Base-by-base conservation (phyloP, 768 basidiomycete genomes). In the Mycena rebaudengoi region DNA sequence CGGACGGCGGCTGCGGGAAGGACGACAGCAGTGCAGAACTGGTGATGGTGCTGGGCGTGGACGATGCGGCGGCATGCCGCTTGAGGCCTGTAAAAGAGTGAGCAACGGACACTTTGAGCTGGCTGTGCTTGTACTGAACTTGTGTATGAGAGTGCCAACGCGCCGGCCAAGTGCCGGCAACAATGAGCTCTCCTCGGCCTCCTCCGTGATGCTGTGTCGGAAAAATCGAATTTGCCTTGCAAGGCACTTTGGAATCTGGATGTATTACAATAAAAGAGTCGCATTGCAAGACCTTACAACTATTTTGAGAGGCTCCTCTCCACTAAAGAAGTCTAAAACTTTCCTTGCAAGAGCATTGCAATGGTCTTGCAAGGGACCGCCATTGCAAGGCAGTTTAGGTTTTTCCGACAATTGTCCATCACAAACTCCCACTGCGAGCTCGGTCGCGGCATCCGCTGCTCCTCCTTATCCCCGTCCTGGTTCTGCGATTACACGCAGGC, bases 351-450 rank as follows among this genome's bases (percentile, higher is more conserved):
- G n/a, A n/a, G n/a, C n/a, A n/a, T n/a, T n/a, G n/a, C n/a, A n/a
- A n/a, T n/a, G n/a, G n/a, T n/a, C n/a, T n/a, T n/a, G n/a, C n/a
- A n/a, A n/a, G n/a, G n/a, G n/a, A n/a, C n/a, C n/a, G n/a, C n/a
- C n/a, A n/a, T n/a, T n/a, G n/a, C n/a, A n/a, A n/a, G n/a, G n/a
- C n/a, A n/a, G n/a, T n/a, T n/a, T n/a, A n/a, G n/a, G n/a, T n/a
- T n/a, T n/a, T n/a, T n/a, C n/a, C n/a, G n/a, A n/a, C n/a, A n/a
- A n/a, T n/a, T n/a, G 55, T 94, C 92, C 88, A 94, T 93, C n/a
- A 94, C 86, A 62, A 94, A 79, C 71, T 92, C 91, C 92, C 94
- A 94, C 69, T 91, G 89, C 69, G 92, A 90, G 70, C 91, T 91
- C 0, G 90, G 90, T 41, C 91, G 83, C 11, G 87, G 78, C 65